These are phyloP conservation scores for Phytophthora vignae DNA, from an alignment of 352 stramenopile genomes.

Conservation along the genomic window DNA sequence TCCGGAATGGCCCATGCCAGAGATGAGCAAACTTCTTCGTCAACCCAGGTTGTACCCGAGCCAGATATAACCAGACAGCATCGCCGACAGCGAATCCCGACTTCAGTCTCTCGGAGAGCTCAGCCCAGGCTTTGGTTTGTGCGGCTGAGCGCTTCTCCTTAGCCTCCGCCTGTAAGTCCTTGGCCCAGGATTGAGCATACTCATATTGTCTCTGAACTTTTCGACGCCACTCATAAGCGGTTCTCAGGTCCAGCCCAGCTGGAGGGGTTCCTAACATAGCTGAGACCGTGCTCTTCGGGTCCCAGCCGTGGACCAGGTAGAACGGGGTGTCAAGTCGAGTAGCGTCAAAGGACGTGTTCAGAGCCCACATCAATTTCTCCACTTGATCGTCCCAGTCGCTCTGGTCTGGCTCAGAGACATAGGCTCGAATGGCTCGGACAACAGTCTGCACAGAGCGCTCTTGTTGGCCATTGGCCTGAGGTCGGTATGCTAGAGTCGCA, in stretches of 20 bases:
- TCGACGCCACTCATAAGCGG: too few species aligned
- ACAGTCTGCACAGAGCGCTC: too few species aligned
- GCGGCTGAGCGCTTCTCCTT: background rate
- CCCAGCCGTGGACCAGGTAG: background rate
- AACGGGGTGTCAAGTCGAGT: background rate
- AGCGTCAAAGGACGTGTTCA: background rate
- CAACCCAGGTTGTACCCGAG: background rate
- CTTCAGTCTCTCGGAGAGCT: background rate
- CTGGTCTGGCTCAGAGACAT: too few species aligned
- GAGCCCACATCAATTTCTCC: too few species aligned
- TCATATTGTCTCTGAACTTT: too few species aligned
- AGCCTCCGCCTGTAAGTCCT: background rate
- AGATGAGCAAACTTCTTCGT: background rate
- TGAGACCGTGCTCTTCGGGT: background rate
- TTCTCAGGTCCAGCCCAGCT: too few species aligned
- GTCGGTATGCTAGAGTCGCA: too few species aligned
- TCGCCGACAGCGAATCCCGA: background rate
- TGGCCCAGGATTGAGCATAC: background rate
- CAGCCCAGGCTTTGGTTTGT: background rate
- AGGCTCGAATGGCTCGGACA: too few species aligned
- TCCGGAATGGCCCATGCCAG: background rate
- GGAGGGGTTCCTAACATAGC: too few species aligned
- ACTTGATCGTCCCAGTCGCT: too few species aligned
- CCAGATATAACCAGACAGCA: background rate
- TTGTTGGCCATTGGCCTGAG: too few species aligned